Evolutionary conservation across 306 rosid species (phyloP).

Genomic region (Pterocarpus macrocarpus): DNA sequence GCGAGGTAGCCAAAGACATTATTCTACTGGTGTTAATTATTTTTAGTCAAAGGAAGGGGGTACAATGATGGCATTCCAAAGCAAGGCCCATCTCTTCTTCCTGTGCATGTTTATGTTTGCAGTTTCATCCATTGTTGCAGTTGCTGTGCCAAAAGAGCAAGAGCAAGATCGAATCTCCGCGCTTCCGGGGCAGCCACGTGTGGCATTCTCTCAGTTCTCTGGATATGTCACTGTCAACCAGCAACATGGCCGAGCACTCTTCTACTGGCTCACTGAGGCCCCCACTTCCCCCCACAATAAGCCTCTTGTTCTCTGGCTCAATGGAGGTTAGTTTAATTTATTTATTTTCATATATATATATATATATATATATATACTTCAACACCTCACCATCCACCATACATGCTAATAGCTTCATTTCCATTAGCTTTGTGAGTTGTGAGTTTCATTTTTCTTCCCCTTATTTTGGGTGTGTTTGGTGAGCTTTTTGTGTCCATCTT

Average conservation of each 20-base stretch:
- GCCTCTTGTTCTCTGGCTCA: constrained; percentile 94
- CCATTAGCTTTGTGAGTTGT: too few species aligned
- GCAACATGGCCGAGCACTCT: constrained; percentile 79
- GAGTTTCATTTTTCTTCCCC: too few species aligned
- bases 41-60: too few species aligned
- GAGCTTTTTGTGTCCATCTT: too few species aligned
- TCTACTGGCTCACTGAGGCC: constrained; percentile 85
- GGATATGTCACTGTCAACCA: constrained; percentile 80
- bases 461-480: too few species aligned
- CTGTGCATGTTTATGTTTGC: neutral
- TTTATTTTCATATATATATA: neutral
- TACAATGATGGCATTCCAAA: too few species aligned
- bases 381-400: too few species aligned
- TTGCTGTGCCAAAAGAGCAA: constrained; percentile 51
- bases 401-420: too few species aligned
- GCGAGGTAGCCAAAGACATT: too few species aligned
- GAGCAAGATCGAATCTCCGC: constrained; percentile 67
- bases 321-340: constrained; percentile 64
- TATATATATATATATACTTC: neutral
- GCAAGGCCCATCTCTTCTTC: too few species aligned
- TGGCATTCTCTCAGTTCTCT: constrained; percentile 74
- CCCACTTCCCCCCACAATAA: constrained; percentile 54
- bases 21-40: too few species aligned
- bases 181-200: constrained; percentile 83
- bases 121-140: neutral